phyloP scores from a whole-genome alignment of 1,284 basidiomycete species.

The Ustilago esculenta region DNA sequence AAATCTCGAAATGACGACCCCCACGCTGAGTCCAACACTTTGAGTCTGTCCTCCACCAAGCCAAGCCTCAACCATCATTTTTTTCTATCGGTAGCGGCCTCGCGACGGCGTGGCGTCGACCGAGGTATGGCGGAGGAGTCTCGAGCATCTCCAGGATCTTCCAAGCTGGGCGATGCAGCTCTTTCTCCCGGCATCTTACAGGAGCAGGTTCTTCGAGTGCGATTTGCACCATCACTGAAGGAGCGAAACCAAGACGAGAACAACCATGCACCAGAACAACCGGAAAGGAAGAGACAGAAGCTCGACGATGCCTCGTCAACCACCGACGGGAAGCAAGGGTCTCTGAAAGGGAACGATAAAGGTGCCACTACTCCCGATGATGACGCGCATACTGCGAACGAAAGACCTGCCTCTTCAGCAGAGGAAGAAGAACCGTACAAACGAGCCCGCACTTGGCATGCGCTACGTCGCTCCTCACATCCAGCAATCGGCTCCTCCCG shows the following conservation, averaged over 20 bases:
- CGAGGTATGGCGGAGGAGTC: too few relatives aligned
- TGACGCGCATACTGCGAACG: too few relatives aligned
- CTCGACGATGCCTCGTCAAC: not conserved
- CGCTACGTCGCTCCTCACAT: constrained; percentile 32
- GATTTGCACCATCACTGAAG: not conserved
- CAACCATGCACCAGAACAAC: not conserved
- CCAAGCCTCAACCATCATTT: too few relatives aligned
- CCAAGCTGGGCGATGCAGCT: not conserved
- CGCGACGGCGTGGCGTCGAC: too few relatives aligned
- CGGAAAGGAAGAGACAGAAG: constrained; percentile 5
- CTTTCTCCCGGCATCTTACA: not conserved
- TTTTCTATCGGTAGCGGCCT: too few relatives aligned
- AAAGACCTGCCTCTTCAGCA: not conserved
- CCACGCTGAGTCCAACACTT: too few relatives aligned
- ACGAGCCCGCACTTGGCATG: constrained; percentile 9
- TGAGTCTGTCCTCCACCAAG: too few relatives aligned
- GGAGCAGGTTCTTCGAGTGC: not conserved
- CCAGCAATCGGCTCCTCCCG: constrained; percentile 51
- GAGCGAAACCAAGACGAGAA: not conserved
- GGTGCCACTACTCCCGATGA: too few relatives aligned
- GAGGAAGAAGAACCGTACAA: not conserved
- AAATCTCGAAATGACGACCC: too few relatives aligned
- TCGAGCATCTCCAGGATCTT: not conserved
- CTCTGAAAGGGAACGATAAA: too few relatives aligned
- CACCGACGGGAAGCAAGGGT: too few relatives aligned